Evolutionary conservation across 257 asterid genomes (phyloP), one percentile per base, ranked within the genome.

Genomic region (Solanum acaule): DNA sequence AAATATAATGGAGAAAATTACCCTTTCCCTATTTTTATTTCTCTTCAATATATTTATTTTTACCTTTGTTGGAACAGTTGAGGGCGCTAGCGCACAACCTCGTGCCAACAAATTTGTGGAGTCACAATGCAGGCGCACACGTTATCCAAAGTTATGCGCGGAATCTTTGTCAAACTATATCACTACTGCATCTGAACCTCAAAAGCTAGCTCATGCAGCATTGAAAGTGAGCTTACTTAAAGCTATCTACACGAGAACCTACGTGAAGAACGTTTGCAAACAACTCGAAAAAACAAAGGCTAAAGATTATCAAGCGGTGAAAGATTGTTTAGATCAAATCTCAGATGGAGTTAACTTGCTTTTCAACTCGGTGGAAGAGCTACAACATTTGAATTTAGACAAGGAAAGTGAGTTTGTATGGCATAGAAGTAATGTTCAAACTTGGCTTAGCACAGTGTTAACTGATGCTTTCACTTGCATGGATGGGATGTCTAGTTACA

Each of bases 401-500:
- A 87, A 44, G 4, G 94, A 84, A 31, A 84, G 75, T 2, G 89
- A 92, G 4, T 92, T 94, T 72, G 87, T 89, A 8, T 95, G 98
- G 98, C 96, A 93, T 75, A 91, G 92, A 8, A 94, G 93, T 89
- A 94, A 93, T 83, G 92, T 94, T 0, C 42, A 89, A 33, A 91
- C 94, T 8, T 94, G 98, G 98, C 84, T 94, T 88, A 94, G 95
- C 87, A 90, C 96, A 8, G 96, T 94, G 3, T 87, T 90, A 2
- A 93, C 95, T 2, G 94, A 94, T 83, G 94, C 95, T 6, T 90
- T 89, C 78, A 85, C 86, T 75, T 94, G 98, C 34, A 35, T 94
- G 25, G 94, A 92, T 35, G 95, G 96, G 56, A 90, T 94, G 10
- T 93, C 95, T 15, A 92, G 94, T 33, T 75, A 88, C 85, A 92